A percentile compares a stretch with the other conserved stretches of the same genome.
phyloP scores from a whole-genome alignment of 208 protist genomes.

The Blastocrithidia nonstop region DNA sequence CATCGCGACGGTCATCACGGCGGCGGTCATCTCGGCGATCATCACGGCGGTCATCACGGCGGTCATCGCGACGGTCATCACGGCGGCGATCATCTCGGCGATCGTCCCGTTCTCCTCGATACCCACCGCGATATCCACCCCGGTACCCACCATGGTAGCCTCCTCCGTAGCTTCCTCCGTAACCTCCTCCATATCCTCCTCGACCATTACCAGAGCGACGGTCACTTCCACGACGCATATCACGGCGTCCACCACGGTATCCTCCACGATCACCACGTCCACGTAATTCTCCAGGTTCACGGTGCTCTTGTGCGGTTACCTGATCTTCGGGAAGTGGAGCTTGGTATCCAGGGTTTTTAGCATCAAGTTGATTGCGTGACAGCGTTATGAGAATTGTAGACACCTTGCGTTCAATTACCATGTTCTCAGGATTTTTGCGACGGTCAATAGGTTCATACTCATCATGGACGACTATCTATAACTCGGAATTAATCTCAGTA shows the following conservation, averaged over 20 bases:
- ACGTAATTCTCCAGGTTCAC: conserved; percentile 17
- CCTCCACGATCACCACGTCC: conserved; percentile 19
- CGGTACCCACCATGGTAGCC: background rate
- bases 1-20: background rate
- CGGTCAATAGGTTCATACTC: conserved; percentile 81
- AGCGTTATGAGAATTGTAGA: conserved; percentile 84
- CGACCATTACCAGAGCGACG: conserved; percentile 6
- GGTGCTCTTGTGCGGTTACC: conserved; percentile 75
- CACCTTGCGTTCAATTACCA: conserved; percentile 68
- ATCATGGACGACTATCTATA: conserved; percentile 56
- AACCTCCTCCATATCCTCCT: background rate
- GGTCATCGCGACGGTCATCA: conserved; percentile 17
- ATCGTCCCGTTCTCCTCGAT: background rate
- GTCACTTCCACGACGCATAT: conserved; percentile 15
- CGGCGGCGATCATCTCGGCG: conserved; percentile 8
- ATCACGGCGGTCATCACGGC: background rate
- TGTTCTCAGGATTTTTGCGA: conserved; percentile 46
- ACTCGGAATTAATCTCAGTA: conserved; percentile 68
- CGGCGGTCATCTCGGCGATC: conserved; percentile 9
- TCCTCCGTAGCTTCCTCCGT: conserved; percentile 2
- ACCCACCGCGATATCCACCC: conserved; percentile 19
- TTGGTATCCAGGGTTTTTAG: conserved; percentile 80
- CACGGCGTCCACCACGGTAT: conserved; percentile 14
- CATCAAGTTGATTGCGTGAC: conserved; percentile 73
- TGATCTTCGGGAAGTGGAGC: conserved; percentile 72